A percentile compares a stretch with the other conserved stretches of the same genome.
Conservation (phyloP, 208 protist genomes). For the Novymonas esmeraldas region DNA sequence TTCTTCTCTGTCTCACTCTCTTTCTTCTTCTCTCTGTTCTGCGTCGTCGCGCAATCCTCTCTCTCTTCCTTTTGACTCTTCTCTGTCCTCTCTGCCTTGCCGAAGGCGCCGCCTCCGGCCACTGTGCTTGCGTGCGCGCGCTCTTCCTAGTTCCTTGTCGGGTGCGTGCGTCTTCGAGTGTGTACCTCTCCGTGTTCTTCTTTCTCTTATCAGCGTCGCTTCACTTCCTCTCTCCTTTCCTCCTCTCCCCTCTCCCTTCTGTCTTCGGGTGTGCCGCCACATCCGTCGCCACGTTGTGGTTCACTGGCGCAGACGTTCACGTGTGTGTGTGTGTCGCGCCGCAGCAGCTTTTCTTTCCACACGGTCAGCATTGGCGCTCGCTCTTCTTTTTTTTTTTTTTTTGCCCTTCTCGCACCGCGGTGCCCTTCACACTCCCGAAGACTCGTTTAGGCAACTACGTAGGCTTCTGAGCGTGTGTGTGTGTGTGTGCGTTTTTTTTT, state of each 20-base stretch:
- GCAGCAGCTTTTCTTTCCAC: no score
- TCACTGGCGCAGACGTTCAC: no score
- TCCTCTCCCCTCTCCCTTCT: background rate
- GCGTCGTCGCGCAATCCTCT: background rate
- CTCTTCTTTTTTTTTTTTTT: conserved; percentile 18
- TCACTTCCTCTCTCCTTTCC: background rate
- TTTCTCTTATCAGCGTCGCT: no score
- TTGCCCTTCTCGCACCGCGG: no score
- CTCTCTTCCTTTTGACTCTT: background rate
- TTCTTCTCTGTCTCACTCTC: background rate
- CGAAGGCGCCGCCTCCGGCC: background rate
- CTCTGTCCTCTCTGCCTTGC: background rate
- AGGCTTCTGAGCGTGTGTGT: no score
- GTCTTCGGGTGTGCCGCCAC: no score
- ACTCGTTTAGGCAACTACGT: no score
- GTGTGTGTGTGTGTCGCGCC: no score
- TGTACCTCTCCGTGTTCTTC: background rate
- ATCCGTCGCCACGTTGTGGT: no score
- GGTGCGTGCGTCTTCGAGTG: background rate
- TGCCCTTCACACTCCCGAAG: no score
- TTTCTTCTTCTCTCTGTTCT: background rate
- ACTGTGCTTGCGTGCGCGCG: background rate
- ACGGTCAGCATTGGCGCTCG: background rate
- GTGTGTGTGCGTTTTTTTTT: no score
- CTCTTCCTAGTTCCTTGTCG: background rate